These are phyloP conservation scores for Neocucurbitaria cava DNA, from an alignment of 2,329 filamentous ascomycete species.

Conservation along the genomic window DNA sequence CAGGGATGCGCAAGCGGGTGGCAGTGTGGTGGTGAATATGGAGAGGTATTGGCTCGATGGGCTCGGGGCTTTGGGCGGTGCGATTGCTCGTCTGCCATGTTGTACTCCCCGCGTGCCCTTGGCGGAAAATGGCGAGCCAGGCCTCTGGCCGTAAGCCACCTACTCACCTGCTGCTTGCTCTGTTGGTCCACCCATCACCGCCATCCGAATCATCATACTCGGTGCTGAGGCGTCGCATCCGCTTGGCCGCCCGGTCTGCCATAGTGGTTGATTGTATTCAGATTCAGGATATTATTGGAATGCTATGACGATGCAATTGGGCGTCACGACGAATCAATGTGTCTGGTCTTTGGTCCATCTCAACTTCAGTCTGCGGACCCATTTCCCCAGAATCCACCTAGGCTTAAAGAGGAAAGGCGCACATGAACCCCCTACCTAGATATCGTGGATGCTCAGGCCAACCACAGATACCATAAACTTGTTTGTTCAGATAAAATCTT, in stretches of 20 bases:
- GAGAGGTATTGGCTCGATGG: slow-evolving; percentile 18
- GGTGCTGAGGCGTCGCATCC: slow-evolving; percentile 50
- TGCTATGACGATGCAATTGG: slow-evolving; percentile 6
- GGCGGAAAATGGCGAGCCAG: slow-evolving; percentile 28
- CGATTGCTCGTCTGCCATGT: slow-evolving; percentile 13
- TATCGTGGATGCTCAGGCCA: too few species aligned
- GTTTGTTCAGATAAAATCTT: too few species aligned
- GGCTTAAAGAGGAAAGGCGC: slow-evolving; percentile 6
- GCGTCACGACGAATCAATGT: slow-evolving; percentile 14
- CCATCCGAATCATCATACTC: slow-evolving; percentile 47
- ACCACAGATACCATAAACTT: too few species aligned
- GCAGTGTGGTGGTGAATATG: slow-evolving; percentile 25
- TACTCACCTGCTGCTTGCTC: slow-evolving; percentile 41
- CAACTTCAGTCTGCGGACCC: slow-evolving; percentile 13
- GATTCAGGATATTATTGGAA: background rate
- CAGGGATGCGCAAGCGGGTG: slow-evolving; percentile 28
- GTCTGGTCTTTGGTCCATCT: slow-evolving; percentile 6
- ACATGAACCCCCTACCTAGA: too few species aligned
- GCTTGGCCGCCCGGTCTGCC: slow-evolving; percentile 46
- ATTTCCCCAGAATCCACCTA: slow-evolving; percentile 17
- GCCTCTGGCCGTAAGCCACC: slow-evolving; percentile 38
- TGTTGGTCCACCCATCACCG: slow-evolving; percentile 43
- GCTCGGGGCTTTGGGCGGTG: slow-evolving; percentile 9
- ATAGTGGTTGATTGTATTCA: slow-evolving; percentile 15
- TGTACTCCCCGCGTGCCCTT: slow-evolving; percentile 32